phyloP scores from a whole-genome alignment of 345 rosid species.

The Raphanus raphanistrum region DNA sequence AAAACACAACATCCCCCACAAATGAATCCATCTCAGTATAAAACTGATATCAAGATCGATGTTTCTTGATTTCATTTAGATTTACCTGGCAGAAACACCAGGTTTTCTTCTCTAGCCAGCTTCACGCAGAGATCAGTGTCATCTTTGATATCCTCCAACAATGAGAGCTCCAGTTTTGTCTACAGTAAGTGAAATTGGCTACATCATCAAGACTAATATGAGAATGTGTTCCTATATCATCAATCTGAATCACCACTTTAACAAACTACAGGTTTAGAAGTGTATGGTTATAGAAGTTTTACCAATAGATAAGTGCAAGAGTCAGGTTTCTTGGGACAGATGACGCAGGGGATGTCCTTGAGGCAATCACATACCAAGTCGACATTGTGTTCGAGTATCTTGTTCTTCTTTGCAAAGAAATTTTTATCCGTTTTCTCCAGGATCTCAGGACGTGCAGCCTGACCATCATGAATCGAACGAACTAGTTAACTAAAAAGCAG shows the following conservation, averaged over 20 bases:
- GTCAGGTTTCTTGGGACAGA: slow-evolving; percentile 61
- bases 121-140: slow-evolving; percentile 63
- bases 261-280: not conserved
- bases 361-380: slow-evolving; percentile 50
- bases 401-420: slow-evolving; percentile 54
- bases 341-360: slow-evolving; percentile 60
- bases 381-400: slow-evolving; percentile 50
- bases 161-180: slow-evolving; percentile 58
- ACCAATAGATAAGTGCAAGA: slow-evolving; percentile 75
- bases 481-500: not conserved
- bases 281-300: not conserved
- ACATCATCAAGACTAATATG: not conserved
- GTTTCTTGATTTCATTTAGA: not conserved
- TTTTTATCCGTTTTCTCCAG: slow-evolving; percentile 59
- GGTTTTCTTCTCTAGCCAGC: slow-evolving; percentile 70
- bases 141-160: slow-evolving; percentile 64
- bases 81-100: slow-evolving; percentile 69
- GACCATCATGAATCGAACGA: slow-evolving; percentile 14
- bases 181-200: slow-evolving; percentile 20
- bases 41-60: not conserved
- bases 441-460: slow-evolving; percentile 72
- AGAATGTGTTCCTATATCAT: not conserved
- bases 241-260: not conserved
- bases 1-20: slow-evolving; percentile 8
- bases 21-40: slow-evolving; percentile 4